Evolutionary conservation across 305 asterid genomes (phyloP), one percentile per base, ranked within the genome.

Genomic region (Rubia tinctorum): DNA sequence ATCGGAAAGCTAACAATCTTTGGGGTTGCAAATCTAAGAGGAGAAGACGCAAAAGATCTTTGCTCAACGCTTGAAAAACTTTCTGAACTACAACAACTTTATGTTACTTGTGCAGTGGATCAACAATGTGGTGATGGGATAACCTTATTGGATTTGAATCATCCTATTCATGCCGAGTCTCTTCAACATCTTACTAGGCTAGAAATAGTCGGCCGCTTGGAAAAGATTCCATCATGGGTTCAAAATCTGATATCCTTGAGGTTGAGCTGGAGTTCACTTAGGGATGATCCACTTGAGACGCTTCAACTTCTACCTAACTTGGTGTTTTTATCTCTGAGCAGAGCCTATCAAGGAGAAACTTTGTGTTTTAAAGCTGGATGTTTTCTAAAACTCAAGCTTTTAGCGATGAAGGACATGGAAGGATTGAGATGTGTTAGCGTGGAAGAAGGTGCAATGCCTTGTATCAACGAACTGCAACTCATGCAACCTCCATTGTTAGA

Each of bases 61-160:
- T 74, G 72, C 45, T 37, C 42, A 0, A 53, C 68, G 11, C 66
- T 74, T 74, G 72, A 39, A 39, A 74, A 55, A 34, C 55, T 74
- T 40, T 37, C n/a, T 18, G 49, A 40, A 8, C 78, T 72, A 25
- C 58, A 6, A 1, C 25, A 11, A 2, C 45, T 69, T 44, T 0
- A 3, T 0, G 75, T 67, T 11, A 10, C 44, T 47, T 4, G 0
- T 1, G 23, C 66, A 12, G 1, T n/a, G 53, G 17, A 47, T 7
- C 6, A 17, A 8, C 51, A 69, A 12, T 13, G 18, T 47, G 18
- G 18, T 9, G 72, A 60, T 11, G 59, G 12, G 49, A 8, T 51
- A 18, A 8, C 0, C 8, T n/a, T 67, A 56, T 20, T 56, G 1
- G 14, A 56, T 56, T 7, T 56, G 30, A 56, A 56, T 56, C 63